Evolutionary conservation across 1,139 yeast species (phyloP).

Genomic region (Tardiomyces digboiensis): DNA sequence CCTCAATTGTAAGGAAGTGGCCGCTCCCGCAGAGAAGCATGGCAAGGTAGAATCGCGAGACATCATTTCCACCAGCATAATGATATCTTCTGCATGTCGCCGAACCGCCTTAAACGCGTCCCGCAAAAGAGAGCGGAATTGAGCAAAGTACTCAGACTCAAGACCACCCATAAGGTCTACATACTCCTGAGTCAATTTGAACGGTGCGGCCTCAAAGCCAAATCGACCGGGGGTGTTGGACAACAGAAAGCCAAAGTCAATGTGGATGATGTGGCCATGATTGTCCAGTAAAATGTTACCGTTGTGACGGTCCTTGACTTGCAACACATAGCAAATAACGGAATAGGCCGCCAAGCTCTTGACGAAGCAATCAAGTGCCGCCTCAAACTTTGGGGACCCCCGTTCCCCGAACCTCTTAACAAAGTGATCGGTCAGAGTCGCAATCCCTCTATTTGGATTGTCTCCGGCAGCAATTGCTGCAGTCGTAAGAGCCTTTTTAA

Average conservation of each 20-base stretch:
- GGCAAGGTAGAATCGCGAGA: conserved; percentile 84
- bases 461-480: conserved; percentile 58
- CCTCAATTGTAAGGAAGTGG: conserved; percentile 64
- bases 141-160: conserved; percentile 46
- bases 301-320: conserved; percentile 91
- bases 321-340: conserved; percentile 75
- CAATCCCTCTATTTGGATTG: conserved; percentile 56
- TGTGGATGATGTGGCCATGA: conserved; percentile 92
- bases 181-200: conserved; percentile 82
- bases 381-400: conserved; percentile 40
- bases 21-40: conserved; percentile 81
- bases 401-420: conserved; percentile 57
- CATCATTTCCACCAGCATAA: conserved; percentile 86
- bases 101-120: conserved; percentile 66
- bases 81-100: conserved; percentile 58
- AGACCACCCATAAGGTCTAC: conserved; percentile 79
- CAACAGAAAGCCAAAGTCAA: conserved; percentile 88
- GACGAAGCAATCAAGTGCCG: conserved; percentile 79
- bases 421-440: conserved; percentile 72
- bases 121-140: conserved; percentile 54
- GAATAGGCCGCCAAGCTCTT: conserved; percentile 84
- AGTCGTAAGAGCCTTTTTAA: conserved; percentile 82
- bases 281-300: conserved; percentile 93
- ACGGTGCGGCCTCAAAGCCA: conserved; percentile 96
- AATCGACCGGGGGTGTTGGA: conserved; percentile 95